Percentiles rank a stretch among this genome's conserved stretches.
Conservation (phyloP, 2,329 filamentous ascomycete genomes). For the Colletotrichum tanaceti region DNA sequence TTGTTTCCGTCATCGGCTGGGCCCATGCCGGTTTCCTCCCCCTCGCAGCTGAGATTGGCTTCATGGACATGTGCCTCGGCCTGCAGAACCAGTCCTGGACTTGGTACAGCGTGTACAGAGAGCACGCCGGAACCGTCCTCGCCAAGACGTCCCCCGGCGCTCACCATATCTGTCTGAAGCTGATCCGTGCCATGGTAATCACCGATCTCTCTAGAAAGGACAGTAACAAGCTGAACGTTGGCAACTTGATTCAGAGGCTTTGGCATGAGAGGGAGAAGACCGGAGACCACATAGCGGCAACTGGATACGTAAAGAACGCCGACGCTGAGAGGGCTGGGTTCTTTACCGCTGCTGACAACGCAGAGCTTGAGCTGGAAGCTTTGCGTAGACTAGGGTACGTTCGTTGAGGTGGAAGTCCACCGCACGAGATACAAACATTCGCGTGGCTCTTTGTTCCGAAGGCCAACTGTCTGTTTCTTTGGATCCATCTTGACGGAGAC, state of each 20-base stretch:
- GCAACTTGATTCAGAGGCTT: not conserved
- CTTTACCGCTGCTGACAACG: not conserved
- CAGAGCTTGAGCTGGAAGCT: not conserved
- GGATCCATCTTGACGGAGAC: too few relatives aligned
- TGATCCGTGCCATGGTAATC: slow-evolving; percentile 5
- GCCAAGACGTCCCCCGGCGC: not conserved
- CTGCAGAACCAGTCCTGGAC: slow-evolving; percentile 6
- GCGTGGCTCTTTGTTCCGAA: too few relatives aligned
- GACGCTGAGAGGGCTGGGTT: too few relatives aligned
- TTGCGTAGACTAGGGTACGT: not conserved
- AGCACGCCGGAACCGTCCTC: not conserved
- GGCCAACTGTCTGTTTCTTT: not conserved
- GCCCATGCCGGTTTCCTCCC: slow-evolving; percentile 23
- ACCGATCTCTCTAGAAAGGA: not conserved
- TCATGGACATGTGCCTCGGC: slow-evolving; percentile 14
- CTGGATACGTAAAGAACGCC: not conserved
- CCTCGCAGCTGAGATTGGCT: slow-evolving; percentile 6
- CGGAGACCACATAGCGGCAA: not conserved
- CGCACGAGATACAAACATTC: accelerated
- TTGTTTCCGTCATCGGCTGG: slow-evolving; percentile 23
- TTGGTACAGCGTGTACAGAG: slow-evolving; percentile 26
- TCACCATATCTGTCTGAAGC: not conserved
- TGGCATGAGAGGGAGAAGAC: slow-evolving; percentile 4
- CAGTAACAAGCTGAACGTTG: not conserved
- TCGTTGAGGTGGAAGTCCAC: not conserved